Conservation (phyloP, 495 filamentous ascomycete species). For the Evernia prunastri region DNA sequence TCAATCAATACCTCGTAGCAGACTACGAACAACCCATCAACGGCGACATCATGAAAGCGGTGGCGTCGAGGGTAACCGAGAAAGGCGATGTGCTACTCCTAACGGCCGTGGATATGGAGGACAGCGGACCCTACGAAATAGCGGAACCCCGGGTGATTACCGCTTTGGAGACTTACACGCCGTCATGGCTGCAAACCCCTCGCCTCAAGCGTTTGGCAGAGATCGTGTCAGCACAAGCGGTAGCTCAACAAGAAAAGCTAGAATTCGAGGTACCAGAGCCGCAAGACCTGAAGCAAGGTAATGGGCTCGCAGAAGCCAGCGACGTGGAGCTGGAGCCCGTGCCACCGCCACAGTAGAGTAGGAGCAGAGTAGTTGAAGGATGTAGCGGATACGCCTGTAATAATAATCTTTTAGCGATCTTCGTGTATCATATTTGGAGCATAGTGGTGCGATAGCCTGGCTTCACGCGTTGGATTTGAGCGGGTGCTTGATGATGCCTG, state of each 20-base stretch:
- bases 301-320: conserved; percentile 9
- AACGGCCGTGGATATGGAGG: conserved; percentile 95
- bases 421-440: conserved; percentile 24
- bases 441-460: conserved; percentile 16
- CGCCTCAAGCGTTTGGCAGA: conserved; percentile 90
- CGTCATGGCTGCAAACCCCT: conserved; percentile 94
- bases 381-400: conserved; percentile 19
- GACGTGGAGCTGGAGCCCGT: conserved; percentile 8
- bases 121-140: conserved; percentile 99
- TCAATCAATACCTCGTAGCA: conserved; percentile 97
- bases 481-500: conserved; percentile 22
- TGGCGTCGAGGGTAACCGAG: conserved; percentile 93
- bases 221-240: conserved; percentile 92
- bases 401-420: conserved; percentile 22
- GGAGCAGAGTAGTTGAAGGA: not conserved
- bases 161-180: conserved; percentile 94
- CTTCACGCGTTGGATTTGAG: conserved; percentile 24
- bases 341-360: not conserved
- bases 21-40: conserved; percentile 99
- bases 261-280: conserved; percentile 44
- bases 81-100: conserved; percentile 95
- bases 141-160: conserved; percentile 94
- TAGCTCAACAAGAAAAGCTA: conserved; percentile 83
- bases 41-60: conserved; percentile 99
- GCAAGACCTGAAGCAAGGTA: conserved; percentile 8